Conservation (phyloP, 371 early-diverging fungal species). For the Nematocida homosporus region DNA sequence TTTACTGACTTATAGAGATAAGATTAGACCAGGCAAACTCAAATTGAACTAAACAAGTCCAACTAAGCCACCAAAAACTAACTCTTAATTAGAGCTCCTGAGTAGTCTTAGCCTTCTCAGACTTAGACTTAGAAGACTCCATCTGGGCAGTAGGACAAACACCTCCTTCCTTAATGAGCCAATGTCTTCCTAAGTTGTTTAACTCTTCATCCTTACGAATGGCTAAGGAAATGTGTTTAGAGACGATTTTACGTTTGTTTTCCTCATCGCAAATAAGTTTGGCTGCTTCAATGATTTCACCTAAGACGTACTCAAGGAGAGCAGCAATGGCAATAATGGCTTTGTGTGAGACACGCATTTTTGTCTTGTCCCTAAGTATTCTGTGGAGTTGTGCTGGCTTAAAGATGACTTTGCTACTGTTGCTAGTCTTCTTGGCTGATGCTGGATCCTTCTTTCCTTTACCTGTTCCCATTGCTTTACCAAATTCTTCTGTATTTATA, state of each 20-base stretch:
- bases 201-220: conserved; percentile 67
- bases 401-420: conserved; percentile 42
- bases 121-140: conserved; percentile 8
- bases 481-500: conserved; percentile 51
- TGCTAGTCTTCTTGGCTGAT: conserved; percentile 56
- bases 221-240: conserved; percentile 66
- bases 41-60: background rate
- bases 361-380: conserved; percentile 64
- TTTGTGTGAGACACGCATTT: conserved; percentile 65
- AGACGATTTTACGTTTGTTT: conserved; percentile 68
- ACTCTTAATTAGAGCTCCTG: conserved; percentile 41
- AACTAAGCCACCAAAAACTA: background rate
- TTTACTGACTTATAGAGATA: background rate
- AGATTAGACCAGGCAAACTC: background rate
- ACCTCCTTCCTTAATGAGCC: conserved; percentile 66
- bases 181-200: conserved; percentile 57
- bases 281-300: conserved; percentile 67
- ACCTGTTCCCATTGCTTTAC: conserved; percentile 45
- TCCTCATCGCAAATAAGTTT: conserved; percentile 65
- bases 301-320: conserved; percentile 61
- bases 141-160: conserved; percentile 50
- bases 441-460: conserved; percentile 68
- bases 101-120: background rate
- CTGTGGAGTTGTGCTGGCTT: conserved; percentile 66
- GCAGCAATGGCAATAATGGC: conserved; percentile 62